Base-by-base conservation (phyloP, 2,329 filamentous ascomycete genomes). In the Graphiopsis chlorocephala region DNA sequence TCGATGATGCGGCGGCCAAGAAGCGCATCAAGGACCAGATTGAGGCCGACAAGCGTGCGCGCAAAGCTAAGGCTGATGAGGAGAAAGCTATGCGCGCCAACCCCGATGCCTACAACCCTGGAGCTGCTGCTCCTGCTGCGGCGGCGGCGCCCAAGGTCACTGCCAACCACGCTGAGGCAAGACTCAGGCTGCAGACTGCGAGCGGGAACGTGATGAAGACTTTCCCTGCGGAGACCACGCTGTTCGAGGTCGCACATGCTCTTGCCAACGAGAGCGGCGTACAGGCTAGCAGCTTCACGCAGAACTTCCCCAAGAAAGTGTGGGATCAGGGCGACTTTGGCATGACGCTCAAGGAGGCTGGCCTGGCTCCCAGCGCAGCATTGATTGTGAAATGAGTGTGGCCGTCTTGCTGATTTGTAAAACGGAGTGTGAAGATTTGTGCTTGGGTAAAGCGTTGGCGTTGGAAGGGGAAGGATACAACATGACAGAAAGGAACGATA, bases 11-110 rank as follows among this genome's bases (percentile, higher is more conserved):
- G 10, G 92, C 92, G 50, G 94, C 92, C 12, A 95, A 94, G 83
- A 91, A 90, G 78, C 87, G 91, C 38, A 94, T 97, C 77, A 90
- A 93, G 79, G 93, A 92, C 64, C 93, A 93, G 84, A 97, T 99
- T 69, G 93, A 95, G 71, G 93, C 91, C 15, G 93, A 98, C 81
- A 97, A 96, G 82, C 90, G 92, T 71, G 93, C 94, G 73, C 88
- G 95, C 62, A 88, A 91, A 68, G 85, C 90, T 69, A 96, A 95
- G 77, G 89, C 92, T 3, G 95, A 97, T 73, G 83, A 87, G 64
- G 91, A 92, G 71, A 96, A 94, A 80, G 93, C 93, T 0, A 86
- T 87, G 63, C 86, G 94, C n/a, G 91, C 93, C 70, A 93, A 94
- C n/a, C 83, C 86, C 62, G 80, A 81, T 17, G 82, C 85, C 23